phyloP scores from a whole-genome alignment of 371 early-diverging fungal species.

The Dipsacomyces acuminosporus region DNA sequence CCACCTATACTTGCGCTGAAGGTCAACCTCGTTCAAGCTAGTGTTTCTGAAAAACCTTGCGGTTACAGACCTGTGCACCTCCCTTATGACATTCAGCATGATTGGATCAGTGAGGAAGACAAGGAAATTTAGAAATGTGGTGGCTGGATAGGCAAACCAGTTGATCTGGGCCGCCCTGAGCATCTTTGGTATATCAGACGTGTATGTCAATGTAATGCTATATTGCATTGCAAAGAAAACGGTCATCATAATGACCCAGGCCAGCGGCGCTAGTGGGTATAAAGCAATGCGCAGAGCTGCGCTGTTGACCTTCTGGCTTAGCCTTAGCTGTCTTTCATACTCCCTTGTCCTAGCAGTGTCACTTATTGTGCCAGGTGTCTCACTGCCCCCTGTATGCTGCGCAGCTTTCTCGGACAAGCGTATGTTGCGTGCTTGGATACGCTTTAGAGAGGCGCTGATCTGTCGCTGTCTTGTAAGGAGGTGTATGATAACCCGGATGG shows the following conservation, averaged over 20 bases:
- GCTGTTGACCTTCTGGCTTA: slow-evolving; percentile 5
- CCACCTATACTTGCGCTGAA: too few species aligned
- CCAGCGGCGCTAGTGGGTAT: slow-evolving; percentile 9
- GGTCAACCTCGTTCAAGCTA: too few species aligned
- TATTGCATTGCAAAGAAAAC: slow-evolving; percentile 5
- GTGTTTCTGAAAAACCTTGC: too few species aligned
- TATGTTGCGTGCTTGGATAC: neutral
- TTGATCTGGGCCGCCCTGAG: neutral
- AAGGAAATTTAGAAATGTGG: slow-evolving; percentile 6
- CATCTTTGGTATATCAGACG: neutral
- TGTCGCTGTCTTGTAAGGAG: neutral
- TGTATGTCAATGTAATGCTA: slow-evolving; percentile 4
- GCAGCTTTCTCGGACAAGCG: neutral
- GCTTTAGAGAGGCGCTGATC: too few species aligned
- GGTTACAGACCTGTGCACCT: neutral
- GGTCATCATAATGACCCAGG: slow-evolving; percentile 5
- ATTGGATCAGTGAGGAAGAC: slow-evolving; percentile 10
- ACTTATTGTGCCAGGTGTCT: neutral
- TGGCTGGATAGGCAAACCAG: slow-evolving; percentile 3
- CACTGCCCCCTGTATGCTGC: neutral
- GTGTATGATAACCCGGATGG: neutral
- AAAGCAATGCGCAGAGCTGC: slow-evolving; percentile 13
- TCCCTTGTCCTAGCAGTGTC: neutral
- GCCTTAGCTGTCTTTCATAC: neutral
- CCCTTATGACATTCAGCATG: neutral